Conservation (phyloP, 129 eudicot genomes). For the Chrysanthemum makinoi region DNA sequence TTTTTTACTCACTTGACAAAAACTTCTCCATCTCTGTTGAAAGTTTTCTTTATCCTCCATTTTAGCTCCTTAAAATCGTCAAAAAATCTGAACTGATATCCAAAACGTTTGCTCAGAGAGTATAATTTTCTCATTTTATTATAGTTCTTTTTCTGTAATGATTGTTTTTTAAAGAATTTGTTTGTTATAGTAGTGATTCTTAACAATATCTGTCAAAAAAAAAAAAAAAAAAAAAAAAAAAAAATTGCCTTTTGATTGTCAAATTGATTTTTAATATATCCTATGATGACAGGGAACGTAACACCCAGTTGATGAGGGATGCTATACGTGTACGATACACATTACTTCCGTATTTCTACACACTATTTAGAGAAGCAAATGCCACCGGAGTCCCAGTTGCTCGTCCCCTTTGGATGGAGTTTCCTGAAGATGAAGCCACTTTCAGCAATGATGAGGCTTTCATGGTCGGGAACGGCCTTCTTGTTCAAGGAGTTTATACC, state of each 20-base stretch:
- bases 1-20: too few species aligned
- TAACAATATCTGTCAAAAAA: too few species aligned
- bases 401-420: conserved; percentile 99
- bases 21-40: too few species aligned
- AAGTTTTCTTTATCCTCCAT: too few species aligned
- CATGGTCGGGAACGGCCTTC: conserved; percentile 83
- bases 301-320: conserved; percentile 81
- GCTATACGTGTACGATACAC: conserved; percentile 81
- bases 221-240: background rate
- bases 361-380: conserved; percentile 90
- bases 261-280: background rate
- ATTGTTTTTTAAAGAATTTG: too few species aligned
- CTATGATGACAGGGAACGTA: conserved; percentile 58
- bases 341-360: conserved; percentile 88
- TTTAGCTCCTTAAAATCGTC: too few species aligned
- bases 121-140: too few species aligned
- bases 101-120: too few species aligned
- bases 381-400: conserved; percentile 74
- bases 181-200: too few species aligned
- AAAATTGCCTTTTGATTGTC: background rate
- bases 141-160: too few species aligned
- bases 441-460: conserved; percentile 90
- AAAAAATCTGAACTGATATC: too few species aligned
- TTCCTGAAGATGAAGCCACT: conserved; percentile 78
- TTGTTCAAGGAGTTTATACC: conserved; percentile 93